Conservation (phyloP, 768 basidiomycete species). For the Mycena rosella region DNA sequence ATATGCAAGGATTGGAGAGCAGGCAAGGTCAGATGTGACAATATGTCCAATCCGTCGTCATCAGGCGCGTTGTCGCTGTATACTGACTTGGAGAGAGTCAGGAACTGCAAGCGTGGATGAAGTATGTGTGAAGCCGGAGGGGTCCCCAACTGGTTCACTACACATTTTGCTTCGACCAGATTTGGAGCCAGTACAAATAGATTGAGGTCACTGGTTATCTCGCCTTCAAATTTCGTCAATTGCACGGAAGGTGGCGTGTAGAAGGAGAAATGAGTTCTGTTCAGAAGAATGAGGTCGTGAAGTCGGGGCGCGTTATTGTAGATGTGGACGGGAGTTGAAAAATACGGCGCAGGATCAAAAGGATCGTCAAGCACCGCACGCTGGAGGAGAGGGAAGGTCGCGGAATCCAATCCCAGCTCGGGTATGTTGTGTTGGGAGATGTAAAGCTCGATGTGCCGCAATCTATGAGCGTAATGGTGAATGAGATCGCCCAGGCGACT, state of each 20-base stretch:
- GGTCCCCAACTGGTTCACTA: too few species aligned
- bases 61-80: neutral
- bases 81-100: neutral
- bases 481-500: conserved; percentile 9
- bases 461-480: conserved; percentile 6
- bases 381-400: conserved; percentile 5
- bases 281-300: neutral
- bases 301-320: conserved; percentile 5
- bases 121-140: neutral
- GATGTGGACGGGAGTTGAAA: neutral
- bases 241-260: neutral
- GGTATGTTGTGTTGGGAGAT: neutral
- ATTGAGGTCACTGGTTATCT: neutral
- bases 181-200: conserved; percentile 1
- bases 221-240: conserved; percentile 9
- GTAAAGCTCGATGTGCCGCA: conserved; percentile 8
- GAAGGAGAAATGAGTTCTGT: too few species aligned
- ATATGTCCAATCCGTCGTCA: too few species aligned
- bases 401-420: neutral
- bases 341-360: neutral
- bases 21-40: conserved; percentile 6
- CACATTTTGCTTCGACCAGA: neutral
- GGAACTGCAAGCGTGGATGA: neutral
- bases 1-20: conserved; percentile 1
- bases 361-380: neutral